Conservation (phyloP, 2,329 filamentous ascomycete species). For the Xylariales sp. region DNA sequence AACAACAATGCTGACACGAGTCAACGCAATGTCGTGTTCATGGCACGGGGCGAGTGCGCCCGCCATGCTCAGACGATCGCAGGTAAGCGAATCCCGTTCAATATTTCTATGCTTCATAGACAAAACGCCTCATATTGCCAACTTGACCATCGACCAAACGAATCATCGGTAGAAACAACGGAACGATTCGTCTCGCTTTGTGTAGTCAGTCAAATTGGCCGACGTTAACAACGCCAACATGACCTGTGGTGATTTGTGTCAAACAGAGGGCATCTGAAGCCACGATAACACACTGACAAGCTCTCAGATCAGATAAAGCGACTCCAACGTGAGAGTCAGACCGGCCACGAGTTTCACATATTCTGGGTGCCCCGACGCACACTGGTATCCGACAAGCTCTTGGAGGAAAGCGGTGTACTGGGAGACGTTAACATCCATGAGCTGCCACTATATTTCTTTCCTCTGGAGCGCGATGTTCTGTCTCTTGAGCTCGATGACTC, state of each 20-base stretch:
- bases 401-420: slow-evolving; percentile 89
- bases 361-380: slow-evolving; percentile 95
- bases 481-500: slow-evolving; percentile 86
- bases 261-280: slow-evolving; percentile 34
- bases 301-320: slow-evolving; percentile 80
- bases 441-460: slow-evolving; percentile 84
- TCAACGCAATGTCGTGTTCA: slow-evolving; percentile 91
- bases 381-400: slow-evolving; percentile 80
- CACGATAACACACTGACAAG: slow-evolving; percentile 58
- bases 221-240: too few species aligned
- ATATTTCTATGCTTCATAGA: too few species aligned
- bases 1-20: slow-evolving; percentile 92
- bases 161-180: too few species aligned
- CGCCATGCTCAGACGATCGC: slow-evolving; percentile 81
- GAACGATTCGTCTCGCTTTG: too few species aligned
- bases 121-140: too few species aligned
- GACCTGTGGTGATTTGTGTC: too few species aligned
- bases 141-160: too few species aligned
- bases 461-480: slow-evolving; percentile 83
- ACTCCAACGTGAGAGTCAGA: slow-evolving; percentile 79
- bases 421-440: slow-evolving; percentile 89
- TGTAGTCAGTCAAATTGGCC: too few species aligned
- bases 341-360: slow-evolving; percentile 92
- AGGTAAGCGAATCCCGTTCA: slow-evolving; percentile 53
- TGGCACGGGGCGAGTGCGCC: slow-evolving; percentile 84